Conservation (phyloP, 2,329 filamentous ascomycete genomes). For the Aspergillus alliaceus region DNA sequence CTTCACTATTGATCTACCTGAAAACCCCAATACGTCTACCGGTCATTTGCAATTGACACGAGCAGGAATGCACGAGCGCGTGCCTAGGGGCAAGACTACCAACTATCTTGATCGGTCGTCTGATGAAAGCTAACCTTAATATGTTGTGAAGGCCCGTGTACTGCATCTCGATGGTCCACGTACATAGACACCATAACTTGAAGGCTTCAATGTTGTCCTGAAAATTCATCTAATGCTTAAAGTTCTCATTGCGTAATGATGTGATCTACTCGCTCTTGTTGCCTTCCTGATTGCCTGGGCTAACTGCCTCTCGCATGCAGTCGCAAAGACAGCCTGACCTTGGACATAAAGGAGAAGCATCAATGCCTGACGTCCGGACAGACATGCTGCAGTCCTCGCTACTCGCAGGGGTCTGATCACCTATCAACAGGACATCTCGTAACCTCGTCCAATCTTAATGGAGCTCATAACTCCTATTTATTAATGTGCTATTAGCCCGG, state of each 20-base stretch:
- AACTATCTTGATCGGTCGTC: neutral
- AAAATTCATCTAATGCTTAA: no score
- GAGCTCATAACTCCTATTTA: neutral
- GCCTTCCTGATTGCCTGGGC: neutral
- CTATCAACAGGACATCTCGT: neutral
- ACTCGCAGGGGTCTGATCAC: neutral
- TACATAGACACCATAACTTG: no score
- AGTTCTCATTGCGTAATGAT: neutral
- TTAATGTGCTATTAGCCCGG: neutral
- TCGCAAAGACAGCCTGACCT: neutral
- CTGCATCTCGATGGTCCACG: neutral
- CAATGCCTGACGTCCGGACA: neutral
- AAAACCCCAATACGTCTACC: no score
- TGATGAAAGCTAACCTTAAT: neutral
- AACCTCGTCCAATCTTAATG: neutral
- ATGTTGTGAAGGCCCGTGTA: neutral
- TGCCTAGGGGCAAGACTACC: neutral
- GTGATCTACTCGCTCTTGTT: neutral
- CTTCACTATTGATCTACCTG: no score
- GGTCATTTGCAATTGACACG: no score
- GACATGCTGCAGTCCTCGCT: neutral
- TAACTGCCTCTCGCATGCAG: no score
- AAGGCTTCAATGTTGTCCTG: neutral
- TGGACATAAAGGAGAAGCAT: neutral
- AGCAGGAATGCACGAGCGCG: no score